phyloP scores from a whole-genome alignment of 2,329 filamentous ascomycete species.

The Aspergillus sp. region DNA sequence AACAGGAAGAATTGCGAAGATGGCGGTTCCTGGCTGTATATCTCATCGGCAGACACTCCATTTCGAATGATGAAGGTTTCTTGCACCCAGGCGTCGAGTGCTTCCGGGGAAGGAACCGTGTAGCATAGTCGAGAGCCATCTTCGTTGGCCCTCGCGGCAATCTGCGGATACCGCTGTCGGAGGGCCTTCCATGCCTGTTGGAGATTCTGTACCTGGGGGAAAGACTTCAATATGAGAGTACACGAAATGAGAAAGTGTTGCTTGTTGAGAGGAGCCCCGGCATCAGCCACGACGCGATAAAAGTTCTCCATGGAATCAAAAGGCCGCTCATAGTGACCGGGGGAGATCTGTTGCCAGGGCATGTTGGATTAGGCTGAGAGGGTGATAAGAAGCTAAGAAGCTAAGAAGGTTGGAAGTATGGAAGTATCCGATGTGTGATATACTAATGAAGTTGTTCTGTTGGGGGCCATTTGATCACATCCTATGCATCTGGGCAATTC shows the following conservation, averaged over 20 bases:
- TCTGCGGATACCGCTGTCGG: not conserved
- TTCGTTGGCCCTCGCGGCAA: not conserved
- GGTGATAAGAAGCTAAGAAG: too few species aligned
- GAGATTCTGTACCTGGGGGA: not conserved
- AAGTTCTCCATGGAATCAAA: not conserved
- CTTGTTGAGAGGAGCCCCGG: not conserved
- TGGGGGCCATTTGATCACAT: too few species aligned
- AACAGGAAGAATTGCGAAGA: not conserved
- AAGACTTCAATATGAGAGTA: not conserved
- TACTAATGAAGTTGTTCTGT: too few species aligned
- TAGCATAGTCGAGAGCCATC: not conserved
- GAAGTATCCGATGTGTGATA: too few species aligned
- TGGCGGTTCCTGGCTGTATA: not conserved
- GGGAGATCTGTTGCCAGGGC: not conserved
- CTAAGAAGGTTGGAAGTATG: too few species aligned
- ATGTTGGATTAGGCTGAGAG: not conserved
- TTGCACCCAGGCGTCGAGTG: not conserved
- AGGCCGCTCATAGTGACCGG: not conserved
- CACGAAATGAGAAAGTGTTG: not conserved
- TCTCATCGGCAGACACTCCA: not conserved
- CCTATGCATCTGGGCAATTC: too few species aligned
- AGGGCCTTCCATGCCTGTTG: not conserved
- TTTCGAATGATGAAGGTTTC: not conserved
- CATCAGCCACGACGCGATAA: not conserved
- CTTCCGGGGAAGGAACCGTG: not conserved